Percentiles rank a stretch among this genome's conserved stretches.
Conservation (phyloP, 1,284 basidiomycete genomes). For the Cystobasidiaceae sp. region DNA sequence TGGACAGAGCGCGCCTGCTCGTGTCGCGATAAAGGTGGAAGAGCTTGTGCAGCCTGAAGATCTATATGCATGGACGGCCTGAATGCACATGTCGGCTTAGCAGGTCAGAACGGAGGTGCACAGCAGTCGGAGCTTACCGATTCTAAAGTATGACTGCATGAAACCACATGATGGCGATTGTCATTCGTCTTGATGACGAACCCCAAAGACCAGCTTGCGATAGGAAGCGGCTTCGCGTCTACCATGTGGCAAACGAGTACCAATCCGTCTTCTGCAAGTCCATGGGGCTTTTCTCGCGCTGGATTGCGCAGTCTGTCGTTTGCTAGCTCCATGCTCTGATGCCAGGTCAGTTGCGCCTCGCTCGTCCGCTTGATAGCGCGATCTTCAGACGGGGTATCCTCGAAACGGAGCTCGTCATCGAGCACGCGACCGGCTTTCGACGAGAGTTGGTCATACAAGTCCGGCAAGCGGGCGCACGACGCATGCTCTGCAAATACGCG, state of each 20-base stretch:
- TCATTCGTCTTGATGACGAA: constrained; percentile 2
- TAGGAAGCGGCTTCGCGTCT: constrained; percentile 1
- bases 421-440: constrained; percentile 13
- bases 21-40: constrained; percentile 18
- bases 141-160: constrained; percentile 30
- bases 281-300: not conserved
- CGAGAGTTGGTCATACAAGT: constrained; percentile 15
- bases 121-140: constrained; percentile 24
- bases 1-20: constrained; percentile 1
- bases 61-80: constrained; percentile 15
- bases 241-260: constrained; percentile 22
- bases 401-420: constrained; percentile 20
- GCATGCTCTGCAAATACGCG: constrained; percentile 1
- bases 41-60: not conserved
- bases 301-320: not conserved
- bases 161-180: not conserved
- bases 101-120: too few species aligned
- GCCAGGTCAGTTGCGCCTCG: not conserved
- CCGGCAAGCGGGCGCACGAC: constrained; percentile 5
- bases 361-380: not conserved
- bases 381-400: constrained; percentile 19
- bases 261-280: constrained; percentile 11
- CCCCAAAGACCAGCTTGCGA: constrained; percentile 26
- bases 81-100: not conserved
- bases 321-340: constrained; percentile 15